phyloP scores from a whole-genome alignment of 202 grass and related monocot species.

The Schoenoplectus tabernaemontani region DNA sequence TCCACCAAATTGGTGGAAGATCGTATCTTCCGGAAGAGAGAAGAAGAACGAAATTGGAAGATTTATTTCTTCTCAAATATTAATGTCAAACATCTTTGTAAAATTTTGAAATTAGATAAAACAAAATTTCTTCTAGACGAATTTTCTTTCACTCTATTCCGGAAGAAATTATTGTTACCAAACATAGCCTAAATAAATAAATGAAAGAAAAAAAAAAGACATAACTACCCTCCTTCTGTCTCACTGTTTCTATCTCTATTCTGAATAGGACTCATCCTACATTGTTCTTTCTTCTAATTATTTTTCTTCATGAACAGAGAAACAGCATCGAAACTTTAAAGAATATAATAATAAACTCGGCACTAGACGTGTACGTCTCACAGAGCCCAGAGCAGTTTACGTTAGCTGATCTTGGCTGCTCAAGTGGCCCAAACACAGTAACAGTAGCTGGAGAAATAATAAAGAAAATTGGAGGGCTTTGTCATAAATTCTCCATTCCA shows the following conservation, averaged over 20 bases:
- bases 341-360: constrained; percentile 59
- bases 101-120: too few relatives aligned
- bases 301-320: constrained; percentile 36
- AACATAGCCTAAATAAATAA: not conserved
- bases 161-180: too few relatives aligned
- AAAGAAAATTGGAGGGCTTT: constrained; percentile 40
- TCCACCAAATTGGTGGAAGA: too few relatives aligned
- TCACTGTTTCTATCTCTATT: not conserved
- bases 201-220: not conserved
- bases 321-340: constrained; percentile 59
- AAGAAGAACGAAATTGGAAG: too few relatives aligned
- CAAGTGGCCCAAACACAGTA: constrained; percentile 78
- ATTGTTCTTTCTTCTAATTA: not conserved
- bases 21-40: too few relatives aligned
- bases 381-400: constrained; percentile 67
- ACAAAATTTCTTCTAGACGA: too few relatives aligned
- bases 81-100: too few relatives aligned
- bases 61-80: too few relatives aligned
- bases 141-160: too few relatives aligned
- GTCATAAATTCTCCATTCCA: constrained; percentile 32
- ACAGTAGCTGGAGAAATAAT: constrained; percentile 69
- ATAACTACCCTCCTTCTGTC: not conserved
- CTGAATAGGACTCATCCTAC: not conserved
- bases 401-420: constrained; percentile 84
- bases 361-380: constrained; percentile 51